Conservation (phyloP, 2,329 filamentous ascomycete genomes). For the Dactylellina drechsleri region DNA sequence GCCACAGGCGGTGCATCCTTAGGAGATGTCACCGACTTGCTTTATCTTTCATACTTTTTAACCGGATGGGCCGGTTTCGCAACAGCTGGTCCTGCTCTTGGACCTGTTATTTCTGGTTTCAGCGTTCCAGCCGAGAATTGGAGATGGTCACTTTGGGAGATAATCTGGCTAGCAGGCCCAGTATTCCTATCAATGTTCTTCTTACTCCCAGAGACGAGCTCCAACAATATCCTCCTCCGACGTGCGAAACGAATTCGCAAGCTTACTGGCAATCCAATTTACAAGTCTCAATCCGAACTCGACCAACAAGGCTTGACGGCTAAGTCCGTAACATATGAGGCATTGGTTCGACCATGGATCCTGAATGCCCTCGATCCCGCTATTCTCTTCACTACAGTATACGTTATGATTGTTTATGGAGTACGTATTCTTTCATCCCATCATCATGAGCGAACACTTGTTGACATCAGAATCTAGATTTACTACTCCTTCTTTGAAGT, state of each 20-base stretch:
- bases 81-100: slow-evolving; percentile 69
- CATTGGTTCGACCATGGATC: slow-evolving; percentile 71
- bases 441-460: not conserved
- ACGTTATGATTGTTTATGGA: slow-evolving; percentile 71
- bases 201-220: slow-evolving; percentile 72
- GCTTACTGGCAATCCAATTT: slow-evolving; percentile 68
- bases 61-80: slow-evolving; percentile 70
- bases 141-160: slow-evolving; percentile 74
- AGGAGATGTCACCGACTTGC: slow-evolving; percentile 68
- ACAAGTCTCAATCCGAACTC: slow-evolving; percentile 73
- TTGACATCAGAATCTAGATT: slow-evolving; percentile 55
- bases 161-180: slow-evolving; percentile 71
- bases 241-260: slow-evolving; percentile 72
- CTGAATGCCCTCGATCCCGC: slow-evolving; percentile 72
- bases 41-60: slow-evolving; percentile 70
- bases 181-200: slow-evolving; percentile 71
- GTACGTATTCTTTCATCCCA: slow-evolving; percentile 67
- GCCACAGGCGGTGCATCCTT: slow-evolving; percentile 69
- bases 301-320: slow-evolving; percentile 69
- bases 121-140: slow-evolving; percentile 69
- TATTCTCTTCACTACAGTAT: slow-evolving; percentile 71
- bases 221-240: slow-evolving; percentile 70
- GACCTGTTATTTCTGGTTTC: slow-evolving; percentile 71
- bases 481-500: slow-evolving; percentile 71
- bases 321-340: slow-evolving; percentile 66